Evolutionary conservation across 73 alveolate genomes (phyloP).

Genomic region (Stentor roeselii): DNA sequence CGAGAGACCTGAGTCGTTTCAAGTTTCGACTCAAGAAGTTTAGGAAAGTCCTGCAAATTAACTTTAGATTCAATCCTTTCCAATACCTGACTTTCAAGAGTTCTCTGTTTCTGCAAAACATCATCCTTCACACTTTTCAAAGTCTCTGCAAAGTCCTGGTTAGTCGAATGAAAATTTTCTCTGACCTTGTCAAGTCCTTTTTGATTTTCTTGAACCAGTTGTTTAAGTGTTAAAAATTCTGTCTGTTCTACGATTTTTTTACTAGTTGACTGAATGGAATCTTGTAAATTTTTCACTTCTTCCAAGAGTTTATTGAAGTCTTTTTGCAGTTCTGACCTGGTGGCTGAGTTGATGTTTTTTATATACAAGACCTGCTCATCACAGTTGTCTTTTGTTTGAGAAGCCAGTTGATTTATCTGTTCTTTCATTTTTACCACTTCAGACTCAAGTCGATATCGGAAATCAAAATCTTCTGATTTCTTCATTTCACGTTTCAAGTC

Average conservation of each 20-base stretch:
- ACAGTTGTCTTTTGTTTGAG: background rate
- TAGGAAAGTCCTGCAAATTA: background rate
- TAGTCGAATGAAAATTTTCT: background rate
- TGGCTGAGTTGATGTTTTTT: background rate
- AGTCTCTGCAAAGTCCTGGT: background rate
- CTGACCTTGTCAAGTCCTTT: background rate
- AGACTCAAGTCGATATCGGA: background rate
- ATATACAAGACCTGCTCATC: slow-evolving; percentile 6
- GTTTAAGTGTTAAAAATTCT: background rate
- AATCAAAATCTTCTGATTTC: slow-evolving; percentile 9
- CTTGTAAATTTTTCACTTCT: background rate
- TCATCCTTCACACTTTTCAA: background rate
- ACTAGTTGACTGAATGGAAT: background rate
- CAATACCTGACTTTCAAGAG: background rate
- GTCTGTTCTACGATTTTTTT: background rate
- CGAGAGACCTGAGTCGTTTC: background rate
- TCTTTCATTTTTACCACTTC: background rate
- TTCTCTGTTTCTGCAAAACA: background rate
- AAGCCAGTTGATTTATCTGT: background rate
- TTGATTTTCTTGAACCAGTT: background rate
- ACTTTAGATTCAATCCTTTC: slow-evolving; percentile 9
- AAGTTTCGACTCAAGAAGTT: background rate
- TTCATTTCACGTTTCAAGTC: background rate
- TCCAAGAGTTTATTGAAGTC: background rate
- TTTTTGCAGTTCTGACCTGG: background rate